Conservation (phyloP, 192 early-diverging fungal species). For the Coemansia reversa region DNA sequence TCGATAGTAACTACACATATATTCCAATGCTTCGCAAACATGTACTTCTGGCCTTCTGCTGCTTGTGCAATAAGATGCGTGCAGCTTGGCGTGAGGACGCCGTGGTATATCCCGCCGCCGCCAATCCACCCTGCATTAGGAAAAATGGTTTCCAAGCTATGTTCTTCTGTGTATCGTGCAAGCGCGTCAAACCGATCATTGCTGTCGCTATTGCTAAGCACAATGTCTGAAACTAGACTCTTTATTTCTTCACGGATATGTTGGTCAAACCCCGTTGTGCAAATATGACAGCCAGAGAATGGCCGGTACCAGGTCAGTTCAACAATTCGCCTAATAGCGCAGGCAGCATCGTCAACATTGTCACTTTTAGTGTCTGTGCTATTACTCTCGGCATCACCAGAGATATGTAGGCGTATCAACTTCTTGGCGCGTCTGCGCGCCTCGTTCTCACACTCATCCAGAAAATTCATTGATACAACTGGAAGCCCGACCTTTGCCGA, state of each 20-base stretch:
- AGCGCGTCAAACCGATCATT: background rate
- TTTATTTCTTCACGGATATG: slow-evolving; percentile 44
- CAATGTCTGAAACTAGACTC: slow-evolving; percentile 1
- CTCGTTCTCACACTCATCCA: slow-evolving; percentile 41
- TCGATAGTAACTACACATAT: slow-evolving; percentile 31
- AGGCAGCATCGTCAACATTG: background rate
- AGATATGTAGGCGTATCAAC: background rate
- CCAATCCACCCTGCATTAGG: slow-evolving; percentile 13
- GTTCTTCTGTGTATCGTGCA: background rate
- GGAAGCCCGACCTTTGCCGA: slow-evolving; percentile 44
- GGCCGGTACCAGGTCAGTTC: slow-evolving; percentile 30
- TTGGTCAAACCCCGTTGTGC: slow-evolving; percentile 39
- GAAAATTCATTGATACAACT: slow-evolving; percentile 38
- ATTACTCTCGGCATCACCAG: background rate
- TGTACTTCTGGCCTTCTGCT: slow-evolving; percentile 42
- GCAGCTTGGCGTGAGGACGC: slow-evolving; percentile 34
- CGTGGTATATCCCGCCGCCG: slow-evolving; percentile 43
- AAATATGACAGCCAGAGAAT: slow-evolving; percentile 45
- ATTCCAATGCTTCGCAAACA: slow-evolving; percentile 41
- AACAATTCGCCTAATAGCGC: slow-evolving; percentile 17
- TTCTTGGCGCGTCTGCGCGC: slow-evolving; percentile 10
- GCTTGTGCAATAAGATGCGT: slow-evolving; percentile 44
- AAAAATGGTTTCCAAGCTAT: background rate
- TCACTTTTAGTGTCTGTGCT: background rate
- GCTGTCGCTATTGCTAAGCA: background rate